phyloP scores from a whole-genome alignment of 768 basidiomycete species.

The Podaxis sp. region DNA sequence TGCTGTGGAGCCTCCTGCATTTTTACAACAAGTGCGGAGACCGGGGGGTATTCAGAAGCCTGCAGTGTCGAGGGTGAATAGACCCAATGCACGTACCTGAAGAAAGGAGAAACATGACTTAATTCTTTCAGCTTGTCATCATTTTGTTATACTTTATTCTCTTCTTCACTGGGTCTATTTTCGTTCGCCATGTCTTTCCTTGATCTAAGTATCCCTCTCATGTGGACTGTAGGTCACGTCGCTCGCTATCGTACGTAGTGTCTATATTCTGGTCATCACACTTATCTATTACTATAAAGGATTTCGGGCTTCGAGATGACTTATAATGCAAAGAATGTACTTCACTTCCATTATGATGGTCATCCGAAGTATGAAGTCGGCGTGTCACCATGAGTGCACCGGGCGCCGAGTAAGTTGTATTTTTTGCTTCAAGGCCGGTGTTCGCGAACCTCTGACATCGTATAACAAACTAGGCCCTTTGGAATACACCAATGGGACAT shows the following conservation, averaged over 20 bases:
- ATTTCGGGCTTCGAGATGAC: too few relatives aligned
- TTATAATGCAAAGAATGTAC: too few relatives aligned
- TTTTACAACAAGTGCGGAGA: constrained; percentile 24
- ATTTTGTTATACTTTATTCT: not conserved
- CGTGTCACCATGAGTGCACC: too few relatives aligned
- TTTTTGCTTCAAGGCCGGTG: not conserved
- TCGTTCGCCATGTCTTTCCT: not conserved
- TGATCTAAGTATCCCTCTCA: not conserved
- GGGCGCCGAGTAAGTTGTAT: too few relatives aligned
- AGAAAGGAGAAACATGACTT: not conserved
- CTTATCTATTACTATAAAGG: too few relatives aligned
- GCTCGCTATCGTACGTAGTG: not conserved
- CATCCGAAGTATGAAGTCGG: too few relatives aligned
- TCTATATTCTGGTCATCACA: too few relatives aligned
- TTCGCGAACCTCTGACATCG: not conserved
- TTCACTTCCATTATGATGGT: too few relatives aligned
- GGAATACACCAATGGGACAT: constrained; percentile 63
- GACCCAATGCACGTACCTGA: not conserved
- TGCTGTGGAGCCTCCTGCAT: constrained; percentile 12
- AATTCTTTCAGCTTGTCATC: not conserved
- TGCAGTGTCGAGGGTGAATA: not conserved
- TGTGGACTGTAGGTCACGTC: not conserved
- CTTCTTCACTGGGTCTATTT: not conserved
- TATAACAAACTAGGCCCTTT: not conserved
- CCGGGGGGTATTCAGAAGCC: constrained; percentile 23